Evolutionary conservation across 768 basidiomycete genomes (phyloP).

Genomic region (Trametes elegans): DNA sequence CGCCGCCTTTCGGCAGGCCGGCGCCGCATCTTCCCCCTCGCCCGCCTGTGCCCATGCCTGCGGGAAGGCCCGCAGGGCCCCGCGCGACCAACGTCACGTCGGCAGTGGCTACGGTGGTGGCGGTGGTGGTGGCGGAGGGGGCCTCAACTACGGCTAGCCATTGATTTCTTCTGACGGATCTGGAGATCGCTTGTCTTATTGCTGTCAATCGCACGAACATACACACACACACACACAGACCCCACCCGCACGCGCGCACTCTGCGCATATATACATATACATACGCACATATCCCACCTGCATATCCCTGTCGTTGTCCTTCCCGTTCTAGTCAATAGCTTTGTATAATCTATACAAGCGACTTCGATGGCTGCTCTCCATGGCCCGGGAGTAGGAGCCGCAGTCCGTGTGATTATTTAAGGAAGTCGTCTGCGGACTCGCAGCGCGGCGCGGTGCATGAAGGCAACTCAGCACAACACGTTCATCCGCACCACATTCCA

Average conservation of each 20-base stretch:
- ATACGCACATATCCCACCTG: no score
- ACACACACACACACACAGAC: background rate
- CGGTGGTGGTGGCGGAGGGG: conserved; percentile 19
- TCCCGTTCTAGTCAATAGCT: no score
- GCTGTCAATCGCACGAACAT: conserved; percentile 2
- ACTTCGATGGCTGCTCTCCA: no score
- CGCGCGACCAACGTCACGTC: conserved; percentile 16
- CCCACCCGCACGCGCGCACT: background rate
- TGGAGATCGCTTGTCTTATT: background rate
- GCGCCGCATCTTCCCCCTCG: conserved; percentile 16
- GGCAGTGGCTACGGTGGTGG: conserved; percentile 19
- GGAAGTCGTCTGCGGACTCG: no score
- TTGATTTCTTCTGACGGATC: background rate
- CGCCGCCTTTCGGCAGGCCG: conserved; percentile 17
- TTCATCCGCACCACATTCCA: no score
- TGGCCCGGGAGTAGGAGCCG: no score
- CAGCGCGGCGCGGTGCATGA: no score
- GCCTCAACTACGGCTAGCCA: conserved; percentile 32
- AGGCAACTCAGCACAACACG: no score
- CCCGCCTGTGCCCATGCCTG: conserved; percentile 21
- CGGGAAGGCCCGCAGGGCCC: conserved; percentile 8
- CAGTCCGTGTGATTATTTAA: no score
- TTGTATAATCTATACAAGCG: no score
- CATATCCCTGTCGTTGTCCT: no score
- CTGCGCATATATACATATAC: background rate